Percentiles rank a stretch among this genome's conserved stretches.
Evolutionary conservation across 1,284 basidiomycete species (phyloP).

Genomic region (Ceratobasidium sp.): DNA sequence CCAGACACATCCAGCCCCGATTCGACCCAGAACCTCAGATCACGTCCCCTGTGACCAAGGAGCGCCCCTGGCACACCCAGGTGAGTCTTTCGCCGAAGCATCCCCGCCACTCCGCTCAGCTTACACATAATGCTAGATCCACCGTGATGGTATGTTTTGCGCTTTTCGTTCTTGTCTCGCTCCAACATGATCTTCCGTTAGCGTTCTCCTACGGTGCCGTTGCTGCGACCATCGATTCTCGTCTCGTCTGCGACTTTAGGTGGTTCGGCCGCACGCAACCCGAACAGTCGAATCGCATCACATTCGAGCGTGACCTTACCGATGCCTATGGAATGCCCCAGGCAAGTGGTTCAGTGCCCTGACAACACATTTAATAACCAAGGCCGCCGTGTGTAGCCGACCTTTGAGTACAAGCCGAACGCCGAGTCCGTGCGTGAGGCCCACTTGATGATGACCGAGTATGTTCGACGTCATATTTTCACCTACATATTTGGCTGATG

Average conservation of each 20-base stretch:
- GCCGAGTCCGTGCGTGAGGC: not conserved
- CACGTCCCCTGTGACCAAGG: not conserved
- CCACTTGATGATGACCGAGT: constrained; percentile 5
- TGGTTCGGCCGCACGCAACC: constrained; percentile 11
- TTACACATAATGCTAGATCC: not conserved
- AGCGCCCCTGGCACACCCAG: constrained; percentile 6
- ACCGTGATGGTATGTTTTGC: constrained; percentile 7
- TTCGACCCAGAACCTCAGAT: constrained; percentile 16
- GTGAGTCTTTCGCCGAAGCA: not conserved
- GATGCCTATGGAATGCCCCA: not conserved
- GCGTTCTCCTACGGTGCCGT: not conserved
- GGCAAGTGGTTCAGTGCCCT: not conserved
- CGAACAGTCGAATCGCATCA: not conserved
- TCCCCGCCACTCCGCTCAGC: not conserved
- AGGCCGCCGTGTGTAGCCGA: not conserved
- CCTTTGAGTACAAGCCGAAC: not conserved
- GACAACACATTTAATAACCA: not conserved
- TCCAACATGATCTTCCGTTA: not conserved
- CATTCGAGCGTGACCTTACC: not conserved
- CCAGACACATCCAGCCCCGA: constrained; percentile 9
- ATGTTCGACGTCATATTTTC: not conserved
- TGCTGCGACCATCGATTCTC: constrained; percentile 24
- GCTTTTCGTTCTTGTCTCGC: no score
- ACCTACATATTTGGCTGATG: not conserved
- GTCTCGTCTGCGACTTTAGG: not conserved